Evolutionary conservation across 345 rosid species (phyloP).

Genomic region (Syzygium oleosum): DNA sequence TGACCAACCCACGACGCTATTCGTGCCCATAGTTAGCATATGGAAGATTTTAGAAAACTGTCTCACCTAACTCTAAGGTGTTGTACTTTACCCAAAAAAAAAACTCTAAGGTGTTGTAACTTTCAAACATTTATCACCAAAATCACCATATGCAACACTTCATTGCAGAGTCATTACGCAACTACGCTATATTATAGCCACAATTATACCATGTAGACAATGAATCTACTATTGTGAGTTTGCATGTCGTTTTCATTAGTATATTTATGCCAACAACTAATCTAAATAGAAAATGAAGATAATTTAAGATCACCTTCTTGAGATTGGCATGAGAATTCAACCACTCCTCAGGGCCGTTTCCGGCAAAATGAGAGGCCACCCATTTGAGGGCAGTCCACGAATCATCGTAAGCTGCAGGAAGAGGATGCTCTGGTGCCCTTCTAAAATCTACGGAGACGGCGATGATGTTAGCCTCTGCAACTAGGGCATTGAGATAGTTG

Average conservation of each 20-base stretch:
- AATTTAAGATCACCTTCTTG: not conserved
- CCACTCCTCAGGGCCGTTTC: constrained; percentile 23
- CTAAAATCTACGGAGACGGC: constrained; percentile 1
- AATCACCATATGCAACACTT: not conserved
- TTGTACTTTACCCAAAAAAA: no score
- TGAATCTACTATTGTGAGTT: not conserved
- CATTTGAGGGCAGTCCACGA: constrained; percentile 41
- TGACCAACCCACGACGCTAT: not conserved
- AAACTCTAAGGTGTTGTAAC: not conserved
- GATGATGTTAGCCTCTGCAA: not conserved
- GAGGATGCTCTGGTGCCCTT: constrained; percentile 51
- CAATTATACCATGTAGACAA: not conserved
- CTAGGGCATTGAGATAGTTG: not conserved
- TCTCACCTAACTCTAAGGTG: not conserved
- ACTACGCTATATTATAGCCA: not conserved
- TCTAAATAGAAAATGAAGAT: not conserved
- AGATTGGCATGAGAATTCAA: not conserved
- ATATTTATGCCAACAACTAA: not conserved
- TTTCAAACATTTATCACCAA: not conserved
- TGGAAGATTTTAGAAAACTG: not conserved
- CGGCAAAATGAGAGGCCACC: constrained; percentile 16
- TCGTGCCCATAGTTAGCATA: not conserved
- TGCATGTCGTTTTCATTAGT: not conserved
- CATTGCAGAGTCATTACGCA: not conserved
- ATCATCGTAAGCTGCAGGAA: constrained; percentile 45